These are phyloP conservation scores for Scalesia atractyloides DNA, from an alignment of 129 eudicot species.

Conservation along the genomic window DNA sequence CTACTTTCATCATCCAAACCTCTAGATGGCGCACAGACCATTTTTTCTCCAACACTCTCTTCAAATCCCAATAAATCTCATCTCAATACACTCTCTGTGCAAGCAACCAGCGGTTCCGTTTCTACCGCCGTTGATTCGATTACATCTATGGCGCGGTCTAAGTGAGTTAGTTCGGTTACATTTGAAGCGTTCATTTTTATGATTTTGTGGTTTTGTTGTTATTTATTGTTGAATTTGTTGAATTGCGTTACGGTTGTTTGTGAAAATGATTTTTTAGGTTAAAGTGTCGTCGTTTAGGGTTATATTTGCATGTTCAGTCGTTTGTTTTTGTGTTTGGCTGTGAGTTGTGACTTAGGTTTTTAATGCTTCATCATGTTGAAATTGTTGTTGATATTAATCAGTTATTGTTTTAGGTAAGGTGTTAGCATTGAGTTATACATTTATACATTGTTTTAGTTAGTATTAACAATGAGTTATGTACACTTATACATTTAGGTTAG, in stretches of 20 bases:
- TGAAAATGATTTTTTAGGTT: background rate
- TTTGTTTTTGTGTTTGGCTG: background rate
- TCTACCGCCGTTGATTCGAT: constrained; percentile 36
- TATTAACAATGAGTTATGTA: no score
- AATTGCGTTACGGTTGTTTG: background rate
- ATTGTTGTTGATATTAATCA: background rate
- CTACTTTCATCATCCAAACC: constrained; percentile 16
- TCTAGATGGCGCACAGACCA: constrained; percentile 9
- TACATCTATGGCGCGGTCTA: constrained; percentile 35
- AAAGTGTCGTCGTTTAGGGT: background rate
- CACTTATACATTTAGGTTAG: background rate
- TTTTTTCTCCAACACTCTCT: background rate
- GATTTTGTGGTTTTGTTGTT: background rate
- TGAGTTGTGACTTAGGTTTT: constrained; percentile 14
- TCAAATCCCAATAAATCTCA: constrained; percentile 24
- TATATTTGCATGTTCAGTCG: background rate
- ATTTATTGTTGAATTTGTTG: background rate
- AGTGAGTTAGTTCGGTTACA: constrained; percentile 25
- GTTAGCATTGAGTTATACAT: background rate
- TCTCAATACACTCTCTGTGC: constrained; percentile 29
- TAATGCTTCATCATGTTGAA: background rate
- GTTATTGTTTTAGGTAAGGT: background rate
- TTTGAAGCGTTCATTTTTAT: background rate
- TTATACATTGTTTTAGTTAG: background rate
- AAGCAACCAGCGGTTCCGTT: constrained; percentile 33